Conservation (phyloP, 768 basidiomycete genomes). For the Naganishia randhawae region DNA sequence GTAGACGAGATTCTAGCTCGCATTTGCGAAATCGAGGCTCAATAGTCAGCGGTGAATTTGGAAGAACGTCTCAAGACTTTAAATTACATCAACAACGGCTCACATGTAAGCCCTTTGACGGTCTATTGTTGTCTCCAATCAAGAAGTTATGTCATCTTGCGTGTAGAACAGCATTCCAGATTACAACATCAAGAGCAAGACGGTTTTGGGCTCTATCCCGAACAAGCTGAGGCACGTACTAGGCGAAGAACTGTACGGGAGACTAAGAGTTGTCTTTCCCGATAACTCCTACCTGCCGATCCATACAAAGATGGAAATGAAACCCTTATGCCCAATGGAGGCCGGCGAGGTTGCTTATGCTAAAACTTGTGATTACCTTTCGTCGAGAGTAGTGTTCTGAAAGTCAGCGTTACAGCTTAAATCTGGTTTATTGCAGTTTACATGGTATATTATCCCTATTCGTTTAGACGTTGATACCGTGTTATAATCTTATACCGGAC, state of each 20-base stretch:
- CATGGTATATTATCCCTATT: neutral
- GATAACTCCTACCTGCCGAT: slow-evolving; percentile 23
- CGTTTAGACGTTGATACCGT: too few species aligned
- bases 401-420: slow-evolving; percentile 7
- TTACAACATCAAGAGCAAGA: slow-evolving; percentile 57
- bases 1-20: slow-evolving; percentile 56
- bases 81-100: slow-evolving; percentile 53
- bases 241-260: slow-evolving; percentile 64
- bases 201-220: slow-evolving; percentile 38
- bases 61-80: slow-evolving; percentile 53
- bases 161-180: slow-evolving; percentile 56
- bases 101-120: slow-evolving; percentile 57
- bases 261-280: slow-evolving; percentile 50
- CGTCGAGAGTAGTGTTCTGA: neutral
- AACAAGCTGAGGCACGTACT: slow-evolving; percentile 56
- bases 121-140: neutral
- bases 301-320: neutral
- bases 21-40: slow-evolving; percentile 57
- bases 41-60: slow-evolving; percentile 47
- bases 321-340: neutral
- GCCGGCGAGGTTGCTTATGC: neutral
- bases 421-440: too few species aligned
- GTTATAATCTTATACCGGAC: too few species aligned
- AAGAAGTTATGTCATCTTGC: neutral
- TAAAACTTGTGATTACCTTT: neutral